phyloP scores from a whole-genome alignment of 805 yeast species.

The Myxozyma nipponensis region DNA sequence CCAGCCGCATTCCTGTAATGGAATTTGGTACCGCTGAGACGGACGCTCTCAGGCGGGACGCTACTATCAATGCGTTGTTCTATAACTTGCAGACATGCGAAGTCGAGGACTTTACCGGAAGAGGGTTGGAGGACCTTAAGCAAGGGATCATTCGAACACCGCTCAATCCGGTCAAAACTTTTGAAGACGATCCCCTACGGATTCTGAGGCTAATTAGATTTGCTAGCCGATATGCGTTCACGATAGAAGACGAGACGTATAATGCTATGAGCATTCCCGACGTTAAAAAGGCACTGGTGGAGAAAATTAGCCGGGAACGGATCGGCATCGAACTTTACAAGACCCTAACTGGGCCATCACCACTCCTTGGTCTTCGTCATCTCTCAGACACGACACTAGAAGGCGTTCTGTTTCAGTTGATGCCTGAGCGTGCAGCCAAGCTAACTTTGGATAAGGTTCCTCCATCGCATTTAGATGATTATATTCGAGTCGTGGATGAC shows the following conservation, averaged over 20 bases:
- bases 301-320: conserved; percentile 84
- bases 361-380: background rate
- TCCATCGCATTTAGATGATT: conserved; percentile 6
- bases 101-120: conserved; percentile 81
- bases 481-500: background rate
- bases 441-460: conserved; percentile 52
- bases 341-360: conserved; percentile 50
- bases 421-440: too few species aligned
- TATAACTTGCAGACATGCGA: conserved; percentile 65
- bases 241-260: conserved; percentile 49
- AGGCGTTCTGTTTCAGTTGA: background rate
- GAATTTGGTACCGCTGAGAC: conserved; percentile 83
- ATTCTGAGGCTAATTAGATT: conserved; percentile 82
- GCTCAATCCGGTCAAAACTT: conserved; percentile 75
- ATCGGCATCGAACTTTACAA: conserved; percentile 83
- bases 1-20: conserved; percentile 74
- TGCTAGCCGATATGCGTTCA: conserved; percentile 72
- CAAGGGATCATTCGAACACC: conserved; percentile 82
- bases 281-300: conserved; percentile 55
- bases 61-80: conserved; percentile 88
- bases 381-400: background rate
- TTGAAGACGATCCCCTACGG: conserved; percentile 89
- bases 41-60: conserved; percentile 92
- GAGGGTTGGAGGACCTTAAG: conserved; percentile 69
- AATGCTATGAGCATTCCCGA: conserved; percentile 60